Percentiles rank a stretch among this genome's conserved stretches.
Evolutionary conservation across 208 protist species (phyloP).

Genomic region (Leishmania mexicana): DNA sequence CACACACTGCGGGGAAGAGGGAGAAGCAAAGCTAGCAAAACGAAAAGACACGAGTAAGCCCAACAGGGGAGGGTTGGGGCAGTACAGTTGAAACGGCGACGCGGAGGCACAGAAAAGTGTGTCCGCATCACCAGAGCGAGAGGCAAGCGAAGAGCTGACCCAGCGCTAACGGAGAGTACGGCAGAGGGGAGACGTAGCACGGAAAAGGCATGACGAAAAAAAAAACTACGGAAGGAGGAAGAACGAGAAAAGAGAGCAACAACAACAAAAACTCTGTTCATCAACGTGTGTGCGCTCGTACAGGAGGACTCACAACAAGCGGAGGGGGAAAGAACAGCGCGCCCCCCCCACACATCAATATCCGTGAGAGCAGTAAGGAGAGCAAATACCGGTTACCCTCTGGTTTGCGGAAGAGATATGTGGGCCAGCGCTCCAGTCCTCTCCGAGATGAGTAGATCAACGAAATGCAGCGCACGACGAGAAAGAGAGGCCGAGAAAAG

Average conservation of each 20-base stretch:
- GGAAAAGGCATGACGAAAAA: not conserved
- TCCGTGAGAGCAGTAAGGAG: not conserved
- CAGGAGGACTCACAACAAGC: not conserved
- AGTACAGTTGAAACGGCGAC: not conserved
- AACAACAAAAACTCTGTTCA: not conserved
- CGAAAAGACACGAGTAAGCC: not conserved
- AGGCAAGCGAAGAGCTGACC: too few species aligned
- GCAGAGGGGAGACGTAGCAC: not conserved
- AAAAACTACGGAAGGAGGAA: not conserved
- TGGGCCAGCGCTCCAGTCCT: not conserved
- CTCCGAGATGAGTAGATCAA: not conserved
- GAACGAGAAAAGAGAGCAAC: constrained; percentile 1
- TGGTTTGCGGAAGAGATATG: not conserved
- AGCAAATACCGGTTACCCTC: not conserved
- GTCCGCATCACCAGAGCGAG: not conserved
- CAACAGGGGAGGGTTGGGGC: not conserved
- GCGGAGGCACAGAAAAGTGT: not conserved
- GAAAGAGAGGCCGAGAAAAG: not conserved
- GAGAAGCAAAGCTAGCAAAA: not conserved
- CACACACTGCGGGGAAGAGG: not conserved
- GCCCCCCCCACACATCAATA: not conserved
- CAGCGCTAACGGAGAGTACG: not conserved
- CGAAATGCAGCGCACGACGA: not conserved
- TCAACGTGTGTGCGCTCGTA: not conserved
- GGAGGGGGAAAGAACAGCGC: not conserved